Percentiles rank a stretch among this genome's conserved stretches.
phyloP scores from a whole-genome alignment of 2,329 filamentous ascomycete species.

The Monosporascus sp. region DNA sequence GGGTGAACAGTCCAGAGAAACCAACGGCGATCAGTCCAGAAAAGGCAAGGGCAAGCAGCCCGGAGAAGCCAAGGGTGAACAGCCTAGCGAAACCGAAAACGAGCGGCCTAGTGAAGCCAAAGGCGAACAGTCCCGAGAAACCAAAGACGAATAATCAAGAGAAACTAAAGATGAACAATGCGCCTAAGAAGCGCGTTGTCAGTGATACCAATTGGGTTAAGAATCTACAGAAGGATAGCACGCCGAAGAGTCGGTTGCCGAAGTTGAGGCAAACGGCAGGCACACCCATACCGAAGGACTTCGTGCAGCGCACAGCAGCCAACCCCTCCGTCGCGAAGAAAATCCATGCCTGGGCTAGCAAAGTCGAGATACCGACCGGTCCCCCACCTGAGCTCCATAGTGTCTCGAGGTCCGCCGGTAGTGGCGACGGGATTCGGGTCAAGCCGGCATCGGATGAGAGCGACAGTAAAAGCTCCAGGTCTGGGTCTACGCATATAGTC shows the following conservation, averaged over 20 bases:
- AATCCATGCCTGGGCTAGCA: slow-evolving; percentile 57
- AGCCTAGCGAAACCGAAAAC: not conserved
- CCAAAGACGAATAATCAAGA: slow-evolving; percentile 38
- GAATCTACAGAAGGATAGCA: slow-evolving; percentile 47
- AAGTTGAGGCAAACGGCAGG: slow-evolving; percentile 27
- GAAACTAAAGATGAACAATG: slow-evolving; percentile 43
- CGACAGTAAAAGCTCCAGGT: slow-evolving; percentile 2
- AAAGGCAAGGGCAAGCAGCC: slow-evolving; percentile 2
- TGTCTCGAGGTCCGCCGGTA: slow-evolving; percentile 32
- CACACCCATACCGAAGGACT: slow-evolving; percentile 53
- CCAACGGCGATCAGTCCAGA: not conserved
- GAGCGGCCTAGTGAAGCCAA: no score
- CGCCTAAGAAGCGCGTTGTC: slow-evolving; percentile 86
- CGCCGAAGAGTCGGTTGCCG: slow-evolving; percentile 37
- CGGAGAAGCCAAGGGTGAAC: slow-evolving; percentile 39
- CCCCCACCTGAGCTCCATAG: slow-evolving; percentile 31
- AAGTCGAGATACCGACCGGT: slow-evolving; percentile 46
- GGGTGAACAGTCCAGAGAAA: slow-evolving; percentile 35
- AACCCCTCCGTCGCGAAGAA: slow-evolving; percentile 55
- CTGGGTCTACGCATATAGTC: slow-evolving; percentile 5
- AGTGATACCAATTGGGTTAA: slow-evolving; percentile 90
- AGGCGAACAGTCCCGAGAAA: slow-evolving; percentile 20
- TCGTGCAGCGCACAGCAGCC: slow-evolving; percentile 46
- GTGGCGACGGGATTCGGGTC: slow-evolving; percentile 38
- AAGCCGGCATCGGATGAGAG: slow-evolving; percentile 18